Evolutionary conservation across 2,329 filamentous ascomycete genomes (phyloP).

Genomic region (Neurospora sp.): DNA sequence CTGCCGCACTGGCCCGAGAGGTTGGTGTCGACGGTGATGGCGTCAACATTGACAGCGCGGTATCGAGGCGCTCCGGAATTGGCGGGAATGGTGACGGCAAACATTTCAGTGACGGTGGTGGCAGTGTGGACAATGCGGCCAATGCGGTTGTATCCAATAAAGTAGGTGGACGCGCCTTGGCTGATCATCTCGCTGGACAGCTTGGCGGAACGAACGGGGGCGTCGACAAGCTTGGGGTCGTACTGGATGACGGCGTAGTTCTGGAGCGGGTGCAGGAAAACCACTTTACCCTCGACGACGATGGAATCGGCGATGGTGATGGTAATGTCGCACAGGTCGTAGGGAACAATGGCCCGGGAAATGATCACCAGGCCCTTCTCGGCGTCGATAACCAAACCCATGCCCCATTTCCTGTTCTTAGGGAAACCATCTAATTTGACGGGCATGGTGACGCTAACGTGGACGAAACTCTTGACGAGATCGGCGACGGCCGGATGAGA

Average conservation of each 20-base stretch:
- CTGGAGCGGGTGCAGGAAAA: conserved; percentile 92
- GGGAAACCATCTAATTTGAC: conserved; percentile 97
- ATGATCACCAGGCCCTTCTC: conserved; percentile 92
- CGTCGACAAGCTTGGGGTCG: conserved; percentile 84
- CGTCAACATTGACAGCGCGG: conserved; percentile 89
- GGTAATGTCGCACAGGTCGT: conserved; percentile 92
- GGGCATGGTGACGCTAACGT: conserved; percentile 86
- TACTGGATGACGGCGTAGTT: conserved; percentile 97
- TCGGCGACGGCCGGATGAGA: conserved; percentile 85
- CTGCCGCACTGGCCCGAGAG: conserved; percentile 87
- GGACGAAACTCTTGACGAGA: conserved; percentile 88
- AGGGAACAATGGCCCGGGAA: conserved; percentile 87
- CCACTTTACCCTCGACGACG: conserved; percentile 83
- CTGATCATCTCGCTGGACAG: conserved; percentile 75
- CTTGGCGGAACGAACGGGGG: conserved; percentile 80
- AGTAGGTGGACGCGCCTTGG: conserved; percentile 89
- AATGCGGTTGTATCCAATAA: conserved; percentile 97
- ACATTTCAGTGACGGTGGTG: conserved; percentile 93
- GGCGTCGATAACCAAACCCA: conserved; percentile 94
- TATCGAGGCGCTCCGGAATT: conserved; percentile 88
- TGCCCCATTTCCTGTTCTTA: conserved; percentile 85
- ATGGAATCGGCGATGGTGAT: conserved; percentile 96
- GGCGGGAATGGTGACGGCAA: conserved; percentile 89
- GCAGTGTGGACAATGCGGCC: conserved; percentile 87
- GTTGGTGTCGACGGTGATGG: conserved; percentile 91